Conservation (phyloP, 75 land plant species). For the Chamaecyparis obtusa region DNA sequence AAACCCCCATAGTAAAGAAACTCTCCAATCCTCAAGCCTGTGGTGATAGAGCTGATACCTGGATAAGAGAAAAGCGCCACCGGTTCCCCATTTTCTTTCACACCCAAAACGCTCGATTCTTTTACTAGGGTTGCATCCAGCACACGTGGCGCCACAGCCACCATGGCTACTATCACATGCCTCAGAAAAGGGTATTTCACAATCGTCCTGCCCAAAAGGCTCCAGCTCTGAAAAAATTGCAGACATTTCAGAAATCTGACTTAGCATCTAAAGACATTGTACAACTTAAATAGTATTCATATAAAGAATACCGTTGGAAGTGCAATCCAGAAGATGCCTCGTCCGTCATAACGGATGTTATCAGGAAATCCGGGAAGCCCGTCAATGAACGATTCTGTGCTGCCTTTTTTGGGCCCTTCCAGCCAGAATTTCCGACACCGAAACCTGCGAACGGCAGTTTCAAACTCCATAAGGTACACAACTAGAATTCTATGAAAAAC, state of each 20-base stretch:
- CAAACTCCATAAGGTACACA: not conserved
- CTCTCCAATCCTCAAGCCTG: constrained; percentile 46
- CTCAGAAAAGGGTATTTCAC: constrained; percentile 31
- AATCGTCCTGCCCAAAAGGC: not conserved
- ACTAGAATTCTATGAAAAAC: not conserved
- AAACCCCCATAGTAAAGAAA: constrained; percentile 18
- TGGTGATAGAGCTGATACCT: constrained; percentile 15
- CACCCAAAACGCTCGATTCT: constrained; percentile 28
- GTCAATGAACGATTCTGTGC: constrained; percentile 41
- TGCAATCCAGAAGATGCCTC: constrained; percentile 61
- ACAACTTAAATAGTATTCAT: not conserved
- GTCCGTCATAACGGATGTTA: constrained; percentile 58
- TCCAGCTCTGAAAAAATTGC: not conserved
- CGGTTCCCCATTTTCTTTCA: constrained; percentile 47
- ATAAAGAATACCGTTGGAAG: constrained; percentile 22
- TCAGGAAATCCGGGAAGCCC: constrained; percentile 82
- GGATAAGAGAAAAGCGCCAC: constrained; percentile 42
- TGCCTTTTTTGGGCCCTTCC: constrained; percentile 49
- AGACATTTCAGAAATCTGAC: not conserved
- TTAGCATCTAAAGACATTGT: not conserved
- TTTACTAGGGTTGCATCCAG: not conserved
- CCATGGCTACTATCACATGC: constrained; percentile 17
- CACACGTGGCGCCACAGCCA: not conserved
- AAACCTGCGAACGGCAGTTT: not conserved
- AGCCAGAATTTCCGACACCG: constrained; percentile 34